Base-by-base conservation (phyloP, 805 yeast genomes). In the Yamadazyma sp. region DNA sequence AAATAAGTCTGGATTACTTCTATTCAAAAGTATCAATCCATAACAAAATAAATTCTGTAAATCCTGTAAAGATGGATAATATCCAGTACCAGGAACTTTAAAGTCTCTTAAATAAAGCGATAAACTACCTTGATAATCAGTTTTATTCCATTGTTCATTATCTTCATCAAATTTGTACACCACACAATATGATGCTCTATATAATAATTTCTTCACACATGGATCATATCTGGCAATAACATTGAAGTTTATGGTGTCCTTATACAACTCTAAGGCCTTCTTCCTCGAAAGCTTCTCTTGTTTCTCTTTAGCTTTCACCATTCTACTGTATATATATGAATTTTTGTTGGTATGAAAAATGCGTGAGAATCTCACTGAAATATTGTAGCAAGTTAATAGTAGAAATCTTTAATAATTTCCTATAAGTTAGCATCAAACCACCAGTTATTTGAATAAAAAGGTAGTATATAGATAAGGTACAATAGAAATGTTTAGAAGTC, bases 201-300 rank as follows among this genome's bases (percentile, higher is more conserved):
- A 81, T 27, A 82, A 59, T 20, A 84, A 64, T 51, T 80, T 86
- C 38, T 81, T 77, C 31, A 82, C 76, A 43, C 70, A 69, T 0
- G 89, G 84, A 46, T 84, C 94, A 50, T 84, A 84, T 41, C 88
- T 70, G 16, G 83, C 80, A 20, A 84, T 80, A 34, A 84, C 89
- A 52, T 83, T 84, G 60, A 75, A 83, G 31, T 84, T 82, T 30
- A 84, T 60, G 0, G 89, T 82, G 42, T 76, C 78, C 33, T 79
- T 70, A 50, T 78, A 84, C 15, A 83, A 70, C 33, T 78, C 83
- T 36, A 78, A 55, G 1, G 83, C 75, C 45, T 60, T 59, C 33
- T 55, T 56, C 3, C 67, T 62, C 12, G 70, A 65, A 35, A 69
- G 60, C 36, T 61, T 69, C 38, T 71, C 56, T 44, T 53, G 48